Base-by-base conservation (phyloP, 805 yeast species). In the Candida easanensis region DNA sequence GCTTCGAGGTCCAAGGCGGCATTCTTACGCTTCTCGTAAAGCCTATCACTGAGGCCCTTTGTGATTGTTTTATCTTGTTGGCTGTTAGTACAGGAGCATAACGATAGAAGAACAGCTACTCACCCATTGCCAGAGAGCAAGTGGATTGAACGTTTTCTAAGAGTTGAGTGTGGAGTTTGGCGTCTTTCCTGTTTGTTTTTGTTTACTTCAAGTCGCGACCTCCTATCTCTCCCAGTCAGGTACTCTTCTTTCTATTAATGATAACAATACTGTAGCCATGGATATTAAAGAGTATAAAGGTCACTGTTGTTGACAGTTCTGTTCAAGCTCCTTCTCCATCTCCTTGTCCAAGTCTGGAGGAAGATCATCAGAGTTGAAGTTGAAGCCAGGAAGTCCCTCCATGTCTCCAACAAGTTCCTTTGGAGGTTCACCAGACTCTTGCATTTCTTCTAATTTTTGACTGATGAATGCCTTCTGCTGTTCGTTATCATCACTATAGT, bases 401-500 rank as follows among this genome's bases (percentile, higher is more conserved):
- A 68, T 49, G 25, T 76, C 82, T 21, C 84, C 86, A 47, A 83
- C 77, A 28, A 88, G 68, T 39, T 85, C 95, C 13, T 73, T 60
- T 5, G 96, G 96, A 2, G 95, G 95, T 57, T 86, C 80, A 0
- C 95, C 95, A 23, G 84, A 65, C 37, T 76, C 82, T 61, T 88
- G 86, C 60, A 81, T 69, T n/a, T 73, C 71, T 54, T 84, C 90
- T 67, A 88, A 71, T 48, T 78, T 74, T 7, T 61, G 53, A 41
- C 80, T 73, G 37, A 88, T 76, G 45, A 66, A 73, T 39, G 75
- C 78, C 46, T 80, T 71, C 36, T 65, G 64, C 23, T 60, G 54
- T 10, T 52, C 47, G 36, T 65, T 60, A 4, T 45, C 66, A 47
- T 84, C 91, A 45, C 68, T 66, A 60, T 85, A 91, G 27, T 65